phyloP scores from a whole-genome alignment of 306 rosid genomes.

The Cotoneaster glaucophyllus region DNA sequence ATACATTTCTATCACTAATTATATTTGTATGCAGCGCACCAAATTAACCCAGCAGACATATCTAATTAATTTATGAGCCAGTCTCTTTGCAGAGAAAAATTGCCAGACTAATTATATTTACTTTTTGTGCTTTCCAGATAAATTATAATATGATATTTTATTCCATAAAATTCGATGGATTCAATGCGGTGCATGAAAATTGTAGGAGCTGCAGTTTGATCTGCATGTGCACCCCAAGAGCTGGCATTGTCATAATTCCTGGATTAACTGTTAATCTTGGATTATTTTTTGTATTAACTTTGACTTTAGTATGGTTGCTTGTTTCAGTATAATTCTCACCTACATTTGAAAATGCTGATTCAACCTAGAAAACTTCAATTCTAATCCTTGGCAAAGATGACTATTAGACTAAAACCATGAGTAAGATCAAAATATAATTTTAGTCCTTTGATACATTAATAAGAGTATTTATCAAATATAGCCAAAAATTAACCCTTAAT shows the following conservation, averaged over 20 bases:
- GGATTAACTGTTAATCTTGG: not conserved
- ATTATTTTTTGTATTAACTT: not conserved
- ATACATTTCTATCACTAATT: not conserved
- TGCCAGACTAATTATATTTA: not conserved
- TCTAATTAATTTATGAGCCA: no score
- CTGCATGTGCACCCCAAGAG: not conserved
- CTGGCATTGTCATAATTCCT: not conserved
- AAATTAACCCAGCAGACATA: not conserved
- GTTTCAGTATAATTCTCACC: not conserved
- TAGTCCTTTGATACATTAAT: no score
- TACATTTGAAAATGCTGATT: not conserved
- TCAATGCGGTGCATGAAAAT: not conserved
- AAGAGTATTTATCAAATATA: no score
- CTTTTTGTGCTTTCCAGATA: not conserved
- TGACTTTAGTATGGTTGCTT: not conserved
- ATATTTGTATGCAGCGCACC: not conserved
- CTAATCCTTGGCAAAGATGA: no score
- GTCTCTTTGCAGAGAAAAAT: not conserved
- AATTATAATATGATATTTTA: no score
- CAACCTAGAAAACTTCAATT: no score
- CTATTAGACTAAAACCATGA: no score
- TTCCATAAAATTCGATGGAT: not conserved
- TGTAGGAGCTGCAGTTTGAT: not conserved
- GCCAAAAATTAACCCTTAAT: no score
- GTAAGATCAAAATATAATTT: no score